Evolutionary conservation across 495 filamentous ascomycete species (phyloP).

Genomic region (Mycothermus thermophilus): DNA sequence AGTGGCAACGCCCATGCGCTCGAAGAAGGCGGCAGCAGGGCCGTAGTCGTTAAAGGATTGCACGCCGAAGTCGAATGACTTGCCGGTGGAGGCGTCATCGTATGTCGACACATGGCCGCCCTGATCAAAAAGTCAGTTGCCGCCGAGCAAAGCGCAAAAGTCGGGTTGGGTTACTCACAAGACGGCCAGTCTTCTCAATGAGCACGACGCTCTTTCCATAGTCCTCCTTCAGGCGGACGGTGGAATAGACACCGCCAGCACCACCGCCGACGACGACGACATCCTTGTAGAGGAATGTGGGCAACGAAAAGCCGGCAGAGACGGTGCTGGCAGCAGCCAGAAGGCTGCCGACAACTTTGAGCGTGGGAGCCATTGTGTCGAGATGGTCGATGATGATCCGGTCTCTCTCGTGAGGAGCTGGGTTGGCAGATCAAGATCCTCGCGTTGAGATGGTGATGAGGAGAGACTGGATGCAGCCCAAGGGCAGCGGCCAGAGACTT

Average conservation of each 20-base stretch:
- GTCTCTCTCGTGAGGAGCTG: too few relatives aligned
- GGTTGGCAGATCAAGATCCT: not conserved
- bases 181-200: conserved; percentile 24
- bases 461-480: conserved; percentile 2
- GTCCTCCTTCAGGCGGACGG: conserved; percentile 31
- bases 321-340: not conserved
- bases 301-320: not conserved
- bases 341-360: not conserved
- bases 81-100: conserved; percentile 21
- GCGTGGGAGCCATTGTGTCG: not conserved
- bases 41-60: conserved; percentile 17
- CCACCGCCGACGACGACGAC: conserved; percentile 36
- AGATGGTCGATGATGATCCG: too few relatives aligned
- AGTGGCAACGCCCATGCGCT: conserved; percentile 26
- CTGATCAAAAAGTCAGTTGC: conserved; percentile 14
- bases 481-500: not conserved
- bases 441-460: too few relatives aligned
- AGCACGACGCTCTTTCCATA: conserved; percentile 26
- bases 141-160: too few relatives aligned
- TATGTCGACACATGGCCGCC: conserved; percentile 34
- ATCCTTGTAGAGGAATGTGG: conserved; percentile 6
- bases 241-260: conserved; percentile 35
- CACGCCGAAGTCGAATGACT: conserved; percentile 30
- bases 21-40: conserved; percentile 17
- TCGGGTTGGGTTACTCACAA: too few relatives aligned